A percentile compares a stretch with the other conserved stretches of the same genome.
phyloP scores from a whole-genome alignment of 78 protist genomes.

The Tieghemostelium lacteum region DNA sequence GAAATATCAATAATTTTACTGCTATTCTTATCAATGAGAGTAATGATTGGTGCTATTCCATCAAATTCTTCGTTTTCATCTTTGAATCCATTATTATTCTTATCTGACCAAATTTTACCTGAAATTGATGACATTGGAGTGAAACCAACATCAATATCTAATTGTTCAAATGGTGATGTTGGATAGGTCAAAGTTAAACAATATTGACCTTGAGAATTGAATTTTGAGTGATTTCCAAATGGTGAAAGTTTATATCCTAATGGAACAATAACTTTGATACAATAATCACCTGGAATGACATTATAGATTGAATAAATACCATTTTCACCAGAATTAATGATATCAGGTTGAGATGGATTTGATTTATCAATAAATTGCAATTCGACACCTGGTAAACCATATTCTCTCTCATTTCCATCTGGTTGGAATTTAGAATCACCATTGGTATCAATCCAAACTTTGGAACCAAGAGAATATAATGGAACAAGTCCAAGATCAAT shows the following conservation, averaged over 20 bases:
- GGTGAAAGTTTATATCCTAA: background rate
- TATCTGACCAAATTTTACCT: constrained; percentile 28
- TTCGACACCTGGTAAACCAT: too few species aligned
- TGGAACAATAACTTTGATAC: background rate
- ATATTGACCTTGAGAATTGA: background rate
- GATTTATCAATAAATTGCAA: too few species aligned
- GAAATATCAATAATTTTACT: too few species aligned
- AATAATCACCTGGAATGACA: constrained; percentile 16
- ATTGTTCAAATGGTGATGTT: too few species aligned
- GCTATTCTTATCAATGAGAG: too few species aligned
- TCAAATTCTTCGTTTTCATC: background rate
- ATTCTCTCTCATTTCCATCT: too few species aligned
- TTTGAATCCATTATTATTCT: constrained; percentile 16
- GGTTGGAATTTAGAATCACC: too few species aligned
- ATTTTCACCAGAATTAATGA: constrained; percentile 13
- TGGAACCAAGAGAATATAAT: background rate
- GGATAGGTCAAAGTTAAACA: too few species aligned
- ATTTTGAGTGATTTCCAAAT: background rate
- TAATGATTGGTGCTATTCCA: background rate
- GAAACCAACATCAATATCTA: constrained; percentile 7
- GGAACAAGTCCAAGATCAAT: constrained; percentile 1
- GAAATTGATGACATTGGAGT: background rate
- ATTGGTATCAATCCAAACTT: constrained; percentile 11
- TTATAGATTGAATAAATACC: constrained; percentile 32
- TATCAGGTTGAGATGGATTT: too few species aligned